Conservation (phyloP, 2,329 filamentous ascomycete genomes). For the Aspergillus sp. region DNA sequence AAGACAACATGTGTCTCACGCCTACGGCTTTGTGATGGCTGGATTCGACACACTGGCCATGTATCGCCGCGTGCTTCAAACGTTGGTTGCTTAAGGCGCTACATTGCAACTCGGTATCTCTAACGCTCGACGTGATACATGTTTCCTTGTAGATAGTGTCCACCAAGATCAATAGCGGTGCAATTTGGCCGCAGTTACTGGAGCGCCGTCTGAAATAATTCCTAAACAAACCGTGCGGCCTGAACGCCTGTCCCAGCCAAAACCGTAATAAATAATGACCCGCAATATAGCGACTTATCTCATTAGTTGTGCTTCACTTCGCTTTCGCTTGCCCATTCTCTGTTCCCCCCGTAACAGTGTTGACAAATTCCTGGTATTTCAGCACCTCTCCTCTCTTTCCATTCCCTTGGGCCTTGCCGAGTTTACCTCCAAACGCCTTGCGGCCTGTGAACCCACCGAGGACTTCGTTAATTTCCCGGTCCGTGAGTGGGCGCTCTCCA, state of each 20-base stretch:
- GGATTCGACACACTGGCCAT: no score
- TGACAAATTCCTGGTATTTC: constrained; percentile 88
- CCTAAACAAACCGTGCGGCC: constrained; percentile 2
- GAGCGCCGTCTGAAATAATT: constrained; percentile 4
- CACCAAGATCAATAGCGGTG: not conserved
- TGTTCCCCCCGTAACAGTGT: constrained; percentile 60
- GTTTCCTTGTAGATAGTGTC: not conserved
- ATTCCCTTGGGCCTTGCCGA: constrained; percentile 48
- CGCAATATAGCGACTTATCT: not conserved
- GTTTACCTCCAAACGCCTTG: constrained; percentile 70
- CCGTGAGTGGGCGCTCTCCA: constrained; percentile 63
- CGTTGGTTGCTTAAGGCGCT: not conserved
- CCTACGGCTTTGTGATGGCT: no score
- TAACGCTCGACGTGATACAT: not conserved
- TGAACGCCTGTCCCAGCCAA: not conserved
- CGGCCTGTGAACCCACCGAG: constrained; percentile 81
- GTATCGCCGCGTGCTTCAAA: not conserved
- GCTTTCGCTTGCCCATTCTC: constrained; percentile 30
- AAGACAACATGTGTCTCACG: not conserved
- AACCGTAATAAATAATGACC: not conserved
- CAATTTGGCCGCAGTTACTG: constrained; percentile 9
- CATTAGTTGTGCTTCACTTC: constrained; percentile 9
- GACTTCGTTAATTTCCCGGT: constrained; percentile 80
- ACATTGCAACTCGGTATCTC: not conserved
- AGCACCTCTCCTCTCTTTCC: constrained; percentile 81